Evolutionary conservation across 208 protist genomes (phyloP).

Genomic region (Leptomonas seymouri): DNA sequence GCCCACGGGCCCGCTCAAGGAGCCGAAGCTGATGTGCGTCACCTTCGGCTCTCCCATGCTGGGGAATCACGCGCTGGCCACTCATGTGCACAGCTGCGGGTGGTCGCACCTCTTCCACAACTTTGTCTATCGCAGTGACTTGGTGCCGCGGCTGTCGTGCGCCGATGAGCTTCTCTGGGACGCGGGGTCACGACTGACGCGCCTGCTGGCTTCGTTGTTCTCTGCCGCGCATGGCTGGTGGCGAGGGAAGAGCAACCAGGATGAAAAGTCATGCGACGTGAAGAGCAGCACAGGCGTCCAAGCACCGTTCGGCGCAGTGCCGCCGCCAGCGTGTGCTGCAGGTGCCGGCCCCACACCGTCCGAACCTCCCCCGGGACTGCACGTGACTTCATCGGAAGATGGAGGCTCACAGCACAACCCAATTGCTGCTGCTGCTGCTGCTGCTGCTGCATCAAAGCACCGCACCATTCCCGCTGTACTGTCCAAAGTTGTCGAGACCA

Average conservation of each 20-base stretch:
- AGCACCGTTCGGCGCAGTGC: too few relatives aligned
- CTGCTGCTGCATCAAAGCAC: background rate
- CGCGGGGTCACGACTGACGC: constrained; percentile 27
- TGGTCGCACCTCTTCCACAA: constrained; percentile 71
- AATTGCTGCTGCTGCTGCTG: background rate
- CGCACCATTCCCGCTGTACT: background rate
- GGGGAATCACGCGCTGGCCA: constrained; percentile 67
- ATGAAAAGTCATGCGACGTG: background rate
- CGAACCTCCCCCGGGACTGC: too few relatives aligned
- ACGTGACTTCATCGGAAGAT: background rate
- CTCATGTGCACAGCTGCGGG: constrained; percentile 53
- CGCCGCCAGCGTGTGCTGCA: too few relatives aligned
- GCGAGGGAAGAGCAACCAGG: background rate
- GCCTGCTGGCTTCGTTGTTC: constrained; percentile 12
- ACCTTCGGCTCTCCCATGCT: constrained; percentile 74
- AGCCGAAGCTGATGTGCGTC: constrained; percentile 58
- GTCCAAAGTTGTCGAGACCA: background rate
- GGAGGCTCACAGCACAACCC: background rate
- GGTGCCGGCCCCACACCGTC: background rate
- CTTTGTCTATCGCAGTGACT: constrained; percentile 70
- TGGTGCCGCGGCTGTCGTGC: constrained; percentile 76
- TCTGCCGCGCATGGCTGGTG: constrained; percentile 18
- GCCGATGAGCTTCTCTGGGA: constrained; percentile 56
- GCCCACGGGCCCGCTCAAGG: constrained; percentile 19
- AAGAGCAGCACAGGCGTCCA: background rate